phyloP scores from a whole-genome alignment of 257 asterid genomes.

The Plantago elongata region DNA sequence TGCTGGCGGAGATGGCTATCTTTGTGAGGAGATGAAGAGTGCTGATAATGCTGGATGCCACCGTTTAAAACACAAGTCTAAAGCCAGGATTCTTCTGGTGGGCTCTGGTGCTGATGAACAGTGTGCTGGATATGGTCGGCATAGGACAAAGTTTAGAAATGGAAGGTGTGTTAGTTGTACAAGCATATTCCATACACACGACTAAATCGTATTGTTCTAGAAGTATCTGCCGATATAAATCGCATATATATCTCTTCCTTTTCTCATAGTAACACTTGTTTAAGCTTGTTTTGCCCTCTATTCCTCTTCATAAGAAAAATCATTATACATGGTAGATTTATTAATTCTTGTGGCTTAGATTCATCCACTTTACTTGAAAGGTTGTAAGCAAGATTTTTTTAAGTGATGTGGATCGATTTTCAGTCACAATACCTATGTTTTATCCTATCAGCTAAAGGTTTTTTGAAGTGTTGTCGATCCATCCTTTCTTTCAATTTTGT shows the following conservation, averaged over 20 bases:
- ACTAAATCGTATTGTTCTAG: not conserved
- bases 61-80: conserved; percentile 56
- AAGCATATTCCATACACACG: not conserved
- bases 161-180: conserved; percentile 44
- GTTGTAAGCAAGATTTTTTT: too few species aligned
- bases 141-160: conserved; percentile 75
- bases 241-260: not conserved
- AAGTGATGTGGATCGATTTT: too few species aligned
- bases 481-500: conserved; percentile 1
- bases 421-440: too few species aligned
- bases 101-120: conserved; percentile 99
- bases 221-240: not conserved
- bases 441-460: too few species aligned
- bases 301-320: too few species aligned
- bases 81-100: conserved; percentile 73
- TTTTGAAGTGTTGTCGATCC: too few species aligned
- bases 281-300: not conserved
- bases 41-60: conserved; percentile 17
- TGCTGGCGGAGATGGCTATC: conserved; percentile 83
- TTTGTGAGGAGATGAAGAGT: conserved; percentile 35
- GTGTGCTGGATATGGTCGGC: conserved; percentile 99
- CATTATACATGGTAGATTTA: too few species aligned
- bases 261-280: not conserved
- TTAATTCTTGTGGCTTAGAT: too few species aligned
- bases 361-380: too few species aligned